Evolutionary conservation across 257 asterid species (phyloP).

Genomic region (Osmanthus fragrans): DNA sequence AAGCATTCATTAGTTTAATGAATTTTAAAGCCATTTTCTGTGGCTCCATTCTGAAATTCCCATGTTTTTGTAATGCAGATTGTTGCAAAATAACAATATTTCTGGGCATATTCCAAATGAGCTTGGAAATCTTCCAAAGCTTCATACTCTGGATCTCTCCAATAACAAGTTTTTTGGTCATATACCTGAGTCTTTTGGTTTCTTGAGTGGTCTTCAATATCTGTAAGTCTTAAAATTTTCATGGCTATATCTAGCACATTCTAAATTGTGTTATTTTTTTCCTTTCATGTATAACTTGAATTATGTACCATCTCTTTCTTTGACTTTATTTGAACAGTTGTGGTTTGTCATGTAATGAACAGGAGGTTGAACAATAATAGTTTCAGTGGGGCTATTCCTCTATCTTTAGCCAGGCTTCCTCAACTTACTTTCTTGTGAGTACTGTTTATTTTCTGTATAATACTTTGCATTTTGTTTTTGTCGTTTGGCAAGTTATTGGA

Average conservation of each 20-base stretch:
- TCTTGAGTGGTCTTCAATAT: constrained; percentile 66
- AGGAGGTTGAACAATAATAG: constrained; percentile 97
- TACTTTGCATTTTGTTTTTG: constrained; percentile 16
- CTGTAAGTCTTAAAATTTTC: constrained; percentile 49
- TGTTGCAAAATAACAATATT: constrained; percentile 80
- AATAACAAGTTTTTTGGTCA: constrained; percentile 66
- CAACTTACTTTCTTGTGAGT: constrained; percentile 99
- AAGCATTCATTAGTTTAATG: neutral
- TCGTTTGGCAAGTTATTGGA: neutral
- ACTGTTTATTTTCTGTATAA: constrained; percentile 8
- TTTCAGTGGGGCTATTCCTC: constrained; percentile 84
- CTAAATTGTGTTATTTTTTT: neutral
- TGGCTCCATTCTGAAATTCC: constrained; percentile 4
- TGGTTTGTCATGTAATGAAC: constrained; percentile 54
- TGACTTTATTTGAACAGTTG: constrained; percentile 30
- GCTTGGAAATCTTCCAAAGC: constrained; percentile 68
- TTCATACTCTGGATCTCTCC: constrained; percentile 88
- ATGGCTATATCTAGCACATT: neutral
- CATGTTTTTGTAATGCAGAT: constrained; percentile 38
- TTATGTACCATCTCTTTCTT: constrained; percentile 33
- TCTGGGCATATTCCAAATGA: constrained; percentile 86
- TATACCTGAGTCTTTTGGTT: constrained; percentile 72
- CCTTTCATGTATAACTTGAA: neutral
- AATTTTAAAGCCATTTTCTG: neutral
- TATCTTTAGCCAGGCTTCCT: constrained; percentile 72